Evolutionary conservation across 768 basidiomycete species (phyloP).

Genomic region (Leccinum imitatum): DNA sequence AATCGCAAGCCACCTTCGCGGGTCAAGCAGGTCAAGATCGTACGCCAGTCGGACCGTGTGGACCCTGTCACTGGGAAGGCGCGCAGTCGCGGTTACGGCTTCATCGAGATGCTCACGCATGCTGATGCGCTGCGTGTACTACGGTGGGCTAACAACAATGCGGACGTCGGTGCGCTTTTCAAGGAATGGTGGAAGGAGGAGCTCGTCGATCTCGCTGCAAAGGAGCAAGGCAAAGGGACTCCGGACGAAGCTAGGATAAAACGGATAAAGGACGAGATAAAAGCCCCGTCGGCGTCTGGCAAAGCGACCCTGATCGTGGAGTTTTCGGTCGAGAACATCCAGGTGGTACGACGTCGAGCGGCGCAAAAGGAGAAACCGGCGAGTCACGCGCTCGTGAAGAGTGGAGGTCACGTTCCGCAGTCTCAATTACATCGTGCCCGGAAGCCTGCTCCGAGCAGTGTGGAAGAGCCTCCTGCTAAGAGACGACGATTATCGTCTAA

Average conservation of each 20-base stretch:
- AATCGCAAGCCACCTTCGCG: conserved; percentile 37
- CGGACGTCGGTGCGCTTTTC: conserved; percentile 60
- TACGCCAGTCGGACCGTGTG: conserved; percentile 85
- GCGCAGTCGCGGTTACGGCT: conserved; percentile 92
- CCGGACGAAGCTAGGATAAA: conserved; percentile 54
- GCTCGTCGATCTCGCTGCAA: conserved; percentile 53
- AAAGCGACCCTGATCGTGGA: conserved; percentile 77
- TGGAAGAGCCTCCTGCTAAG: conserved; percentile 40
- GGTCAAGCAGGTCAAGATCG: conserved; percentile 91
- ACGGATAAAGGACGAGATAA: conserved; percentile 57
- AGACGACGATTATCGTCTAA: conserved; percentile 37
- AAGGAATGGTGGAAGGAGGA: conserved; percentile 88
- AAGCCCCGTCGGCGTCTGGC: conserved; percentile 37
- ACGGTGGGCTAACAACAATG: conserved; percentile 93
- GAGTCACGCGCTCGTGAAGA: not conserved
- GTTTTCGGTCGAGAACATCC: conserved; percentile 94
- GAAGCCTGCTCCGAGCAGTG: conserved; percentile 1
- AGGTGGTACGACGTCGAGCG: conserved; percentile 78
- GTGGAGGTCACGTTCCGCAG: conserved; percentile 4
- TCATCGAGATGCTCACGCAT: conserved; percentile 86
- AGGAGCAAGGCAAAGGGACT: conserved; percentile 47
- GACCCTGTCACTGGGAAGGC: conserved; percentile 87
- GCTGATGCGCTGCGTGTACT: conserved; percentile 88
- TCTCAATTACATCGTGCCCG: conserved; percentile 1
- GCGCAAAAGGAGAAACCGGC: conserved; percentile 44